Base-by-base conservation (phyloP, 1,284 basidiomycete species). In the Ceratobasidium sp. region DNA sequence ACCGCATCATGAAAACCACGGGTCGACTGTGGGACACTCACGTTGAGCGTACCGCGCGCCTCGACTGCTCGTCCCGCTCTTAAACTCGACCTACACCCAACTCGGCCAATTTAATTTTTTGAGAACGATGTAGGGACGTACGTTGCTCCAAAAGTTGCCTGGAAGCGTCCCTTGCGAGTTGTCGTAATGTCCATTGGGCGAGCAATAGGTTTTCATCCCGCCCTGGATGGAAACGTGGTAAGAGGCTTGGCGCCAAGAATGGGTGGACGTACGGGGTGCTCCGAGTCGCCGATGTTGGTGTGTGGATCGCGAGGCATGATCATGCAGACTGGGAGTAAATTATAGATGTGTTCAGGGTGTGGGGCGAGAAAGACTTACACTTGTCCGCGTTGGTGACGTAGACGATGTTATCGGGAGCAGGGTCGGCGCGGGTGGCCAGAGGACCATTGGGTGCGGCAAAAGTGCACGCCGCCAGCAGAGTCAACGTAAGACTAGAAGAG, bases 131-230 rank as follows among this genome's bases (percentile, higher is more conserved):
- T 5, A 11, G 16, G 39, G 54, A 69, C 66, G 19, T 24, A 77
- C 77, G 39, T 74, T 65, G 1, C 58, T 75, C 78, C 78, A 78
- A 46, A 78, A 78, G 22, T 76, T 56, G 22, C 39, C 37, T 16
- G 77, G 56, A 29, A 78, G 76, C 16, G 51, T 41, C 14, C 74
- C 75, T 39, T 76, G 76, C 5, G 37, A 16, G n/a, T 41, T 49
- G 49, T 65, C 63, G 37, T 72, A 75, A 11, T 51, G 51, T 13
- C 69, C 69, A 29, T 51, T 51, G 2, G 69, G 69, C n/a, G 75
- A 75, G 59, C 78, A 78, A 56, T 74, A 77, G 3, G 76, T 76
- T 58, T 64, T 74, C 74, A 74, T 76, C 58, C 72, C 77, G 54
- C 74, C 74, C 76, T 74, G 59, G 19, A n/a, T 22, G 14, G 24